Evolutionary conservation across 2,329 filamentous ascomycete species (phyloP).

Genomic region (Cercospora beticola): DNA sequence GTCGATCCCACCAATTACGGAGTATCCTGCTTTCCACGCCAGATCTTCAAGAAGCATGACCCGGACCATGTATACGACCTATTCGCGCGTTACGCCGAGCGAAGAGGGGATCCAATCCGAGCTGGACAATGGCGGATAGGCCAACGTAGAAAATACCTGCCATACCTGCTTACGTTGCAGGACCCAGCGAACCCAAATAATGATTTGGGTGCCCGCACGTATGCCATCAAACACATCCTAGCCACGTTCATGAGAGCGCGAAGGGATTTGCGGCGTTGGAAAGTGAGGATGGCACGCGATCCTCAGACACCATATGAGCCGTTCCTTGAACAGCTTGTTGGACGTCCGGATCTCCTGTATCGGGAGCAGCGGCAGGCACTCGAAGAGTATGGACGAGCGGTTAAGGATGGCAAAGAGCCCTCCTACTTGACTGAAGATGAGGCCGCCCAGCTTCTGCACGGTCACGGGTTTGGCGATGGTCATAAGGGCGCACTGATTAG

Average conservation of each 20-base stretch:
- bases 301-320: background rate
- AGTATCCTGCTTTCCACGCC: conserved; percentile 43
- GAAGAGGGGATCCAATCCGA: conserved; percentile 25
- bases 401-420: background rate
- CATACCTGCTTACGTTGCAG: conserved; percentile 54
- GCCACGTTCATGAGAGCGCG: conserved; percentile 38
- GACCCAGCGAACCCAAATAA: conserved; percentile 60
- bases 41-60: conserved; percentile 42
- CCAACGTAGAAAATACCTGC: conserved; percentile 37
- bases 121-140: conserved; percentile 42
- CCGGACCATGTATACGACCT: background rate
- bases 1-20: conserved; percentile 3
- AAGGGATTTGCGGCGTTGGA: background rate
- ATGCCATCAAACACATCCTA: conserved; percentile 53
- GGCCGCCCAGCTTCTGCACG: background rate
- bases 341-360: conserved; percentile 32
- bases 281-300: background rate
- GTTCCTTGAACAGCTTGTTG: conserved; percentile 30
- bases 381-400: conserved; percentile 29
- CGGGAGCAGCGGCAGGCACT: conserved; percentile 26
- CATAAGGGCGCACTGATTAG: background rate
- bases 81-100: conserved; percentile 18
- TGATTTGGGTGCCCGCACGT: conserved; percentile 54
- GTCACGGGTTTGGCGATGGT: background rate
- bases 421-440: background rate